phyloP scores from a whole-genome alignment of 1,139 yeast species.

The Zygoascus sp. region DNA sequence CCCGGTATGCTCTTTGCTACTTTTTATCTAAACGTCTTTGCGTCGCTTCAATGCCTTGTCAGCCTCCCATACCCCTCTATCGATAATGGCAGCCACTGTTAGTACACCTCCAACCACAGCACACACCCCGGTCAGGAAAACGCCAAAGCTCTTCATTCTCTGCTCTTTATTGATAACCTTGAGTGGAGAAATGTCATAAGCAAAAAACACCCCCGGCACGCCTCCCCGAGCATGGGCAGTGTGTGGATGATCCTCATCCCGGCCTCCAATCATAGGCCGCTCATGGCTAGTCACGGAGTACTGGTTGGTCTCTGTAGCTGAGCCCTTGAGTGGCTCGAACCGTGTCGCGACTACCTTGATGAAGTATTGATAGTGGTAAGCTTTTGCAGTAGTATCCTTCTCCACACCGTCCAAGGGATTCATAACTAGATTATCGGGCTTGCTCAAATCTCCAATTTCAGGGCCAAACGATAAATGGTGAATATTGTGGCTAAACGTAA shows the following conservation, averaged over 20 bases:
- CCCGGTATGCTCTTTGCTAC: neutral
- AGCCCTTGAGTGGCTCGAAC: constrained; percentile 58
- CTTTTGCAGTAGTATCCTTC: constrained; percentile 45
- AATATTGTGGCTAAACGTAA: constrained; percentile 62
- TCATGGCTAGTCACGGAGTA: constrained; percentile 89
- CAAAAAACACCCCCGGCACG: constrained; percentile 80
- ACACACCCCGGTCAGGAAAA: constrained; percentile 77
- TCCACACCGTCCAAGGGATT: constrained; percentile 68
- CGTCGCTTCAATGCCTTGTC: constrained; percentile 73
- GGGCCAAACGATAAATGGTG: constrained; percentile 83
- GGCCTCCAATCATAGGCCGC: constrained; percentile 79
- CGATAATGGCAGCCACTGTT: constrained; percentile 86
- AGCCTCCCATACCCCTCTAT: constrained; percentile 85
- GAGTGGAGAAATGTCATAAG: constrained; percentile 89
- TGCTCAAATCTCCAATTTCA: constrained; percentile 29
- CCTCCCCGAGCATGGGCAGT: constrained; percentile 85
- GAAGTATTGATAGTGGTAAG: constrained; percentile 70
- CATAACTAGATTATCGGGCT: neutral
- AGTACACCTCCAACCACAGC: constrained; percentile 91
- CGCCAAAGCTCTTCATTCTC: constrained; percentile 75
- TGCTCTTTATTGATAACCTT: constrained; percentile 84
- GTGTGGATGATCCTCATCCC: constrained; percentile 86
- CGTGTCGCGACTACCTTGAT: constrained; percentile 89
- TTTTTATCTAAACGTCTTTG: constrained; percentile 38
- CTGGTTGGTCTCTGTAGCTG: constrained; percentile 75